A percentile compares a stretch with the other conserved stretches of the same genome.
phyloP scores from a whole-genome alignment of 73 alveolate genomes.

The Stentor coeruleus region DNA sequence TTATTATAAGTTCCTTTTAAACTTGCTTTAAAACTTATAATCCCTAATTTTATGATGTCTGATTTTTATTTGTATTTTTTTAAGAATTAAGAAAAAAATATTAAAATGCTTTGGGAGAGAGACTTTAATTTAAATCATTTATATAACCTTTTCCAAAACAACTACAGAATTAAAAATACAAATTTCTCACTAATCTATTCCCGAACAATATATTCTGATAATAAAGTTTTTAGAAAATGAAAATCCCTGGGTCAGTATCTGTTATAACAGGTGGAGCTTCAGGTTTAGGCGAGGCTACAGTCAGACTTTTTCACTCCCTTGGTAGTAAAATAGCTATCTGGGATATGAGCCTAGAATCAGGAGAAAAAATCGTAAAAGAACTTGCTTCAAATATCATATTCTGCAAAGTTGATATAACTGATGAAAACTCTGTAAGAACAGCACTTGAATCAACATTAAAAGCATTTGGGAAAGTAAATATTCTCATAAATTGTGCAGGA shows the following conservation, averaged over 20 bases:
- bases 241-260: conserved; percentile 45
- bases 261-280: conserved; percentile 83
- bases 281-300: conserved; percentile 77
- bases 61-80: no score
- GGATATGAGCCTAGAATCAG: conserved; percentile 67
- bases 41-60: no score
- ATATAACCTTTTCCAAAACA: no score
- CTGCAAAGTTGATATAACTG: not conserved
- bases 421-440: not conserved
- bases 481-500: conserved; percentile 84
- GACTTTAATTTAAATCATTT: no score
- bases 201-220: no score
- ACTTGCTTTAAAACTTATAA: no score
- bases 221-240: not conserved
- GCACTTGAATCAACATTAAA: conserved; percentile 57
- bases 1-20: no score
- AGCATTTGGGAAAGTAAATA: conserved; percentile 65
- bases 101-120: no score
- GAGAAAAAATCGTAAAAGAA: conserved; percentile 36
- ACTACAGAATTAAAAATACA: no score
- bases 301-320: conserved; percentile 39
- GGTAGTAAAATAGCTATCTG: conserved; percentile 70
- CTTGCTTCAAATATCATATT: conserved; percentile 27
- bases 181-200: no score
- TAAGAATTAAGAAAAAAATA: no score